Conservation (phyloP, 257 asterid genomes). For the Solanum gracilifrons region DNA sequence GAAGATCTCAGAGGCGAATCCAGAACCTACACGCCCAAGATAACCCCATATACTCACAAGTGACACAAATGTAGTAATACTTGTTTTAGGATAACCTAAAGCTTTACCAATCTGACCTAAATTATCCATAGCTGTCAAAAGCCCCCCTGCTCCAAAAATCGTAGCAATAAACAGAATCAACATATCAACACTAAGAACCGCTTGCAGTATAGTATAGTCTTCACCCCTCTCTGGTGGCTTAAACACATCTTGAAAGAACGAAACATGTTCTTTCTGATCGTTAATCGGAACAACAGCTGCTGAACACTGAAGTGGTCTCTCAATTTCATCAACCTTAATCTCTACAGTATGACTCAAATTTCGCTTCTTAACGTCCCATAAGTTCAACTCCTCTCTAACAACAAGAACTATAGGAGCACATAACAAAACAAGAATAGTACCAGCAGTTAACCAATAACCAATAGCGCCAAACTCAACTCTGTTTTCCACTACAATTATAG, state of each 20-base stretch:
- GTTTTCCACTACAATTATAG: slow-evolving; percentile 27
- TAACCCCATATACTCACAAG: slow-evolving; percentile 48
- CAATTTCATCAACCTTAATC: not conserved
- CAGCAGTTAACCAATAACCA: slow-evolving; percentile 23
- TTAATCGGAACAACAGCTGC: not conserved
- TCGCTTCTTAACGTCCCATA: slow-evolving; percentile 15
- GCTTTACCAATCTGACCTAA: slow-evolving; percentile 37
- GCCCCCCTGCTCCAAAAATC: slow-evolving; percentile 36
- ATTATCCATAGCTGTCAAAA: slow-evolving; percentile 35
- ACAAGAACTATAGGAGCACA: slow-evolving; percentile 18
- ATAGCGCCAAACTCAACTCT: slow-evolving; percentile 6
- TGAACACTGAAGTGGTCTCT: not conserved
- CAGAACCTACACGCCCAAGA: slow-evolving; percentile 35
- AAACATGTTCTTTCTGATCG: slow-evolving; percentile 3
- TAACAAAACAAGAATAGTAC: slow-evolving; percentile 18
- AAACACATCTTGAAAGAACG: slow-evolving; percentile 19
- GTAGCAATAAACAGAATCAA: slow-evolving; percentile 22
- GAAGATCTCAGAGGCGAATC: slow-evolving; percentile 28
- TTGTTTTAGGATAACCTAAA: slow-evolving; percentile 24
- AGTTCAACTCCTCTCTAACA: slow-evolving; percentile 22
- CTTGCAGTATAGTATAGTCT: slow-evolving; percentile 33
- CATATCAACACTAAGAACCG: slow-evolving; percentile 29
- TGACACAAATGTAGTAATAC: slow-evolving; percentile 34
- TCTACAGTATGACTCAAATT: not conserved
- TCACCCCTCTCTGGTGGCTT: slow-evolving; percentile 38